phyloP scores from a whole-genome alignment of 2,329 filamentous ascomycete genomes.

The Aspergillus texensis region DNA sequence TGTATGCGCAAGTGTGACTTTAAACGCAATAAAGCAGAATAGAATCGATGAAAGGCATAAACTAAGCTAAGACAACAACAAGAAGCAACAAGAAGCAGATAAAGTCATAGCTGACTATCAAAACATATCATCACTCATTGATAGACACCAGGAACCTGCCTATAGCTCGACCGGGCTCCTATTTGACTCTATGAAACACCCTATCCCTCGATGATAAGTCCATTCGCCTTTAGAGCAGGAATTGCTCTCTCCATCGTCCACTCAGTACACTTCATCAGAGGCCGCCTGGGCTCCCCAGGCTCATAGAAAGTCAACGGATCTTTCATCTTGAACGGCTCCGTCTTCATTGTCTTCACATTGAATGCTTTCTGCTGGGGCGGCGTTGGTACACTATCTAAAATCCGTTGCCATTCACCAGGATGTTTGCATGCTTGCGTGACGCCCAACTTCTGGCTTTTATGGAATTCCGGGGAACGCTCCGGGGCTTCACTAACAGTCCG shows the following conservation, averaged over 20 bases:
- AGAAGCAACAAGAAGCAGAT: neutral
- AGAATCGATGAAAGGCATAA: accelerated
- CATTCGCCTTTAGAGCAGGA: conserved; percentile 12
- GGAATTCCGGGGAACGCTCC: conserved; percentile 1
- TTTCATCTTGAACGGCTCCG: conserved; percentile 14
- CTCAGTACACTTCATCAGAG: conserved; percentile 19
- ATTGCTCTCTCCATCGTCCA: conserved; percentile 17
- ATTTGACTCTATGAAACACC: too few species aligned
- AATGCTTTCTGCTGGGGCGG: conserved; percentile 18
- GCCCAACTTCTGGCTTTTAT: conserved; percentile 6
- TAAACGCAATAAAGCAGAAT: accelerated
- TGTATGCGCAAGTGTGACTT: too few species aligned
- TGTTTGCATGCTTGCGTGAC: conserved; percentile 5
- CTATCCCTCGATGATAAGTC: neutral
- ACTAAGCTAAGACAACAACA: neutral
- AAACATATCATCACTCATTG: neutral
- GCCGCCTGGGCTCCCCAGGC: conserved; percentile 1
- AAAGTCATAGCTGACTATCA: neutral
- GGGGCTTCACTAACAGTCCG: neutral
- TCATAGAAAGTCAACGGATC: conserved; percentile 12
- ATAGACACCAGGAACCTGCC: neutral
- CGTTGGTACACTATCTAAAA: conserved; percentile 5
- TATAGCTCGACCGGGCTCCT: too few species aligned
- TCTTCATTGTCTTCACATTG: conserved; percentile 15
- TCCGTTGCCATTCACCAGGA: conserved; percentile 7